Evolutionary conservation across 2,329 filamentous ascomycete species (phyloP), one percentile per base, ranked within the genome.

Genomic region (Daldinia sp.): DNA sequence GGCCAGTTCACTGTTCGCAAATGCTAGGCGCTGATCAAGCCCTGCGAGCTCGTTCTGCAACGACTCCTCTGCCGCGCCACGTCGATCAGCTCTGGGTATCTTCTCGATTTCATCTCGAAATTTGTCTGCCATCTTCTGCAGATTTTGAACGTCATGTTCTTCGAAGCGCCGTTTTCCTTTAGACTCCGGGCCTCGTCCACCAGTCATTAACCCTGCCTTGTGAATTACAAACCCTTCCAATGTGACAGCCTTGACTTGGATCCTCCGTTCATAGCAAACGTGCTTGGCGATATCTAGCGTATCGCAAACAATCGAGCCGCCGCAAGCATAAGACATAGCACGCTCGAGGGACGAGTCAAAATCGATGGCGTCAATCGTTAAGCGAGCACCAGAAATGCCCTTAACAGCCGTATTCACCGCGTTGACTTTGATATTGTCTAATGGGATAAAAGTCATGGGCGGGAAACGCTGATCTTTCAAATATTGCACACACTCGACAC

Each of bases 401-500:
- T 98, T 98, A 72, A 99, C 85, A 67, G 93, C 94, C 4, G 93
- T 92, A 78, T 97, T 97, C 66, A 96, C 89, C 10, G 93, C 90
- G 78, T 93, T 94, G 77, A 98, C 94, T 77, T 98, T 97, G 79
- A 99, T 97, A 59, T 97, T 98, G 83, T 99, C 96, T 18, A 99
- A 86, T 0, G 96, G 96, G 70, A 98, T 94, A 79, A 99, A 98
- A 0, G 93, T 98, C 81, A 96, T 93, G 65, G 94, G 93, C 6
- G 92, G 88, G 60, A 92, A 90, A 63, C 93, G 90, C 78, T 98
- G 93, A 72, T 97, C 93, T 74, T 96, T 96, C 65, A 99, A 88
- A 76, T 97, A 97, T 73, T 96, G 90, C 63, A 99, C 96, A 79
- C 96, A 99, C 74, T 98, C 94, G 66, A 94, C 91, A 30, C 93